These are phyloP conservation scores for Colletotrichum plurivorum DNA, from an alignment of 2,329 filamentous ascomycete genomes.

Conservation along the genomic window DNA sequence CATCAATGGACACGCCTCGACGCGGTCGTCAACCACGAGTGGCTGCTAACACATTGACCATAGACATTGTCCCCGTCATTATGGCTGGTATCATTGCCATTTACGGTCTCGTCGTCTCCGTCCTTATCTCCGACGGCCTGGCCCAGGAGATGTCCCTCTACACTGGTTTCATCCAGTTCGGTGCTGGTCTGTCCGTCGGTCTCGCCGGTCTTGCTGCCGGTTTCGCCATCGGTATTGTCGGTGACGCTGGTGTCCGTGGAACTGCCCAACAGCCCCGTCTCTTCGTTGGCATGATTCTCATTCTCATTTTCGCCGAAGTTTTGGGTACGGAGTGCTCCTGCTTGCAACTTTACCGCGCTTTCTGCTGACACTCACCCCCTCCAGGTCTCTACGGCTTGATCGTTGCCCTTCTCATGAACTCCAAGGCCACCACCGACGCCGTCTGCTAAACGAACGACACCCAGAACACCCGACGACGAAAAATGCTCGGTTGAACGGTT, in stretches of 20 bases:
- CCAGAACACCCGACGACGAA: constrained; percentile 39
- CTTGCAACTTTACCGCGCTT: background rate
- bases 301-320: constrained; percentile 99
- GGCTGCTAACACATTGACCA: constrained; percentile 33
- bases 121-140: constrained; percentile 86
- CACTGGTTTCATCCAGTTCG: constrained; percentile 88
- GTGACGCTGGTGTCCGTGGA: constrained; percentile 90
- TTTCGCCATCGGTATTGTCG: constrained; percentile 90
- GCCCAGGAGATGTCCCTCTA: constrained; percentile 81
- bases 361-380: constrained; percentile 44
- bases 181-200: constrained; percentile 86
- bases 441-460: constrained; percentile 65
- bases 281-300: constrained; percentile 98
- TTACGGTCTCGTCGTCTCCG: constrained; percentile 91
- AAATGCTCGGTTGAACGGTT: constrained; percentile 45
- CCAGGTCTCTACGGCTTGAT: constrained; percentile 98
- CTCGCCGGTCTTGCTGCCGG: constrained; percentile 87
- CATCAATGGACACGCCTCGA: background rate
- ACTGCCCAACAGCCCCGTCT: constrained; percentile 87
- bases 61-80: constrained; percentile 99
- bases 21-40: constrained; percentile 10
- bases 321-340: constrained; percentile 75
- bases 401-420: constrained; percentile 99
- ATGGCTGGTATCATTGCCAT: constrained; percentile 99
- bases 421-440: constrained; percentile 80